Conservation (phyloP, 1,284 basidiomycete species). For the Inonotus hispidus region DNA sequence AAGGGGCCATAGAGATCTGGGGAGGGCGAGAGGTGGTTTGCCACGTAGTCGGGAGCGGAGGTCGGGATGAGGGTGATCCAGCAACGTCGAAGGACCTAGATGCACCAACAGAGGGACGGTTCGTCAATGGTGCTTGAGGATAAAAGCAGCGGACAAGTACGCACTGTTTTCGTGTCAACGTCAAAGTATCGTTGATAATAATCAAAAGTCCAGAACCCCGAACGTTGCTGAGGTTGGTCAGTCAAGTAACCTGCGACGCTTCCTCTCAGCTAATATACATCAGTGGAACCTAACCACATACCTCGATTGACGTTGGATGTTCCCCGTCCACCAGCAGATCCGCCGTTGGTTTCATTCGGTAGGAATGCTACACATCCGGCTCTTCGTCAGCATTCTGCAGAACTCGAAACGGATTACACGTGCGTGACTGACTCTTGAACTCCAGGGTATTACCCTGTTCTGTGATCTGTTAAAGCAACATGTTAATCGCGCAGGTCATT, state of each 20-base stretch:
- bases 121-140: not conserved
- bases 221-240: constrained; percentile 37
- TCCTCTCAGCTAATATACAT: not conserved
- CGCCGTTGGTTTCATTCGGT: constrained; percentile 17
- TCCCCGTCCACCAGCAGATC: constrained; percentile 27
- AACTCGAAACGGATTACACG: constrained; percentile 36
- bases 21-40: constrained; percentile 57
- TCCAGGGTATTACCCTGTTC: constrained; percentile 62
- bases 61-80: constrained; percentile 67
- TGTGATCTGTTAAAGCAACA: constrained; percentile 34
- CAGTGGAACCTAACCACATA: constrained; percentile 24
- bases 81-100: constrained; percentile 65
- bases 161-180: constrained; percentile 68
- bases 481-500: not conserved
- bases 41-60: constrained; percentile 46
- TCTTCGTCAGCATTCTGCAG: constrained; percentile 1
- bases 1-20: constrained; percentile 86
- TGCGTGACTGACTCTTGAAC: constrained; percentile 32
- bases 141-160: constrained; percentile 17
- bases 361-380: constrained; percentile 2
- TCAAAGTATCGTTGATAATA: constrained; percentile 81
- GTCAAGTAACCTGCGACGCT: constrained; percentile 44
- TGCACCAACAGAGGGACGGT: not conserved
- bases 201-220: constrained; percentile 70
- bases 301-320: constrained; percentile 47